Conservation (phyloP, 2,329 filamentous ascomycete genomes). For the Aspergillus niger region DNA sequence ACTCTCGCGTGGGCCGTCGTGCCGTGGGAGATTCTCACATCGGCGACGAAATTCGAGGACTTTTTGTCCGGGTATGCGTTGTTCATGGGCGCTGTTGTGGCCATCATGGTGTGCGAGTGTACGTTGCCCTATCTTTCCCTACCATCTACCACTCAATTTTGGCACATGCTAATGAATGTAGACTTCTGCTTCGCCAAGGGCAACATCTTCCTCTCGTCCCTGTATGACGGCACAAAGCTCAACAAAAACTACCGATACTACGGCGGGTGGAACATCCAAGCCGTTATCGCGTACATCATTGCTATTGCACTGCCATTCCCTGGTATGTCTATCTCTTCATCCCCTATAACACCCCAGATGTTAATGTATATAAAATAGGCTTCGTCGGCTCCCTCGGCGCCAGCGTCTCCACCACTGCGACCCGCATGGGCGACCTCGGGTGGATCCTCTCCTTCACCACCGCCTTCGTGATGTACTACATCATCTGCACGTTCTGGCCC, state of each 20-base stretch:
- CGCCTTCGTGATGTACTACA: not conserved
- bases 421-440: constrained; percentile 8
- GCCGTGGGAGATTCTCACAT: constrained; percentile 14
- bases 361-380: not conserved
- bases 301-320: constrained; percentile 7
- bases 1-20: constrained; percentile 53
- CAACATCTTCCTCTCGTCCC: constrained; percentile 4
- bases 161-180: not conserved
- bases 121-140: not conserved
- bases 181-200: constrained; percentile 5
- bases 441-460: constrained; percentile 4
- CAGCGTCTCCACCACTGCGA: not conserved
- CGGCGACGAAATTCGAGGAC: constrained; percentile 10
- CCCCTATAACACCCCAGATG: not conserved
- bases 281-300: constrained; percentile 3
- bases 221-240: constrained; percentile 1
- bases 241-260: constrained; percentile 10
- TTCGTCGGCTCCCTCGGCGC: constrained; percentile 8
- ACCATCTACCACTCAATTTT: not conserved
- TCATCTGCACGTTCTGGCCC: constrained; percentile 4
- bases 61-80: constrained; percentile 13
- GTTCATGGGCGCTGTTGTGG: constrained; percentile 13
- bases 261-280: constrained; percentile 7
- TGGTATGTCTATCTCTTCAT: not conserved
- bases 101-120: constrained; percentile 11